A percentile compares a stretch with the other conserved stretches of the same genome.
These are phyloP conservation scores for Ettlia oleoabundans DNA, from an alignment of 139 green algal species.

Conservation along the genomic window DNA sequence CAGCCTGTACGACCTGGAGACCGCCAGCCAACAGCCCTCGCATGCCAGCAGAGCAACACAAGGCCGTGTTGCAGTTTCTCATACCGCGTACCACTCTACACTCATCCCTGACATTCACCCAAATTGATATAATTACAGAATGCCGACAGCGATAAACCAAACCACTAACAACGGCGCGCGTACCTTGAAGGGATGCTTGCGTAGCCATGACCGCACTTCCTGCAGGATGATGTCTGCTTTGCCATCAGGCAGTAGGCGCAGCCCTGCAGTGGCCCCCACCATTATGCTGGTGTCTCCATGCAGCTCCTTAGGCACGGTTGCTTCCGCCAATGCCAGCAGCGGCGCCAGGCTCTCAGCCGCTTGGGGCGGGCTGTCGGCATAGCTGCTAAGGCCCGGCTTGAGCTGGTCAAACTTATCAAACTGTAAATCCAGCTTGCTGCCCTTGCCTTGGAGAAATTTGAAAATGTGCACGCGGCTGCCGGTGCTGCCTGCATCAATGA, in stretches of 20 bases:
- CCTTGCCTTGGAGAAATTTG: constrained; percentile 73
- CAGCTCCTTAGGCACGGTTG: constrained; percentile 47
- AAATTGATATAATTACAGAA: too few relatives aligned
- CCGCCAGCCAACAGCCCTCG: too few relatives aligned
- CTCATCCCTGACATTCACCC: too few relatives aligned
- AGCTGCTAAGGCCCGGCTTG: constrained; percentile 93
- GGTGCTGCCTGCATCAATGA: constrained; percentile 97
- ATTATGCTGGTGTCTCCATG: constrained; percentile 77
- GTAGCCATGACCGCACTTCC: constrained; percentile 58
- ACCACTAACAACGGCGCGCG: too few relatives aligned
- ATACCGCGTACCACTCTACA: too few relatives aligned
- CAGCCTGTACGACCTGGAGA: too few relatives aligned
- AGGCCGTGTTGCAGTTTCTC: too few relatives aligned
- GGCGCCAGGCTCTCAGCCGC: constrained; percentile 82
- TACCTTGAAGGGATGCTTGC: constrained; percentile 75
- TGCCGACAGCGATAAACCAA: too few relatives aligned
- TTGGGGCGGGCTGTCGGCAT: constrained; percentile 72
- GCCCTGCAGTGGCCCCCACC: constrained; percentile 93
- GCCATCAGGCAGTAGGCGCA: constrained; percentile 88
- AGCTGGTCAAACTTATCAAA: constrained; percentile 92
- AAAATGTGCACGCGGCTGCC: constrained; percentile 96
- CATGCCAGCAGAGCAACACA: too few relatives aligned
- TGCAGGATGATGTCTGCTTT: constrained; percentile 91
- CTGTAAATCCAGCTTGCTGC: constrained; percentile 67
- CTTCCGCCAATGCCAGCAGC: constrained; percentile 85